Conservation (phyloP, 768 basidiomycete species). For the Holtermannia corniformis region DNA sequence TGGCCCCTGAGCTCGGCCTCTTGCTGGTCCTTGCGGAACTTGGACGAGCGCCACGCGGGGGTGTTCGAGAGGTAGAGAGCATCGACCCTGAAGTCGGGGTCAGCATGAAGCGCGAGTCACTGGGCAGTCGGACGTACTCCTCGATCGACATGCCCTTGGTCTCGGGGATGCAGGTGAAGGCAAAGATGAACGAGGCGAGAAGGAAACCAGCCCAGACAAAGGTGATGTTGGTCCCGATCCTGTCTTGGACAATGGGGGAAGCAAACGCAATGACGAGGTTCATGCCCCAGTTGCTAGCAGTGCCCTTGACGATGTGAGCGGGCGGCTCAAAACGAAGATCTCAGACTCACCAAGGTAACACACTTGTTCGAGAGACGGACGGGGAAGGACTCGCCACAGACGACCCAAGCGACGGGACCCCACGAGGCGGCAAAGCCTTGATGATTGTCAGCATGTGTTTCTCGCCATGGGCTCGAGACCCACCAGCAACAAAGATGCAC, state of each 20-base stretch:
- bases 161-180: constrained; percentile 41
- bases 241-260: constrained; percentile 37
- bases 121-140: constrained; percentile 14
- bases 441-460: neutral
- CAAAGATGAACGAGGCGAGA: constrained; percentile 25
- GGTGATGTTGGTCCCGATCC: constrained; percentile 40
- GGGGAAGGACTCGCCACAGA: constrained; percentile 42
- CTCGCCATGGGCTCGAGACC: too few species aligned
- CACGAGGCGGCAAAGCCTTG: constrained; percentile 31
- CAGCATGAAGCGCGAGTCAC: neutral
- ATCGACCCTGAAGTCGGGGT: constrained; percentile 23
- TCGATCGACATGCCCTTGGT: constrained; percentile 39
- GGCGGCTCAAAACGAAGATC: too few species aligned
- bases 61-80: constrained; percentile 31
- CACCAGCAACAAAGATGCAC: constrained; percentile 39
- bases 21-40: constrained; percentile 21
- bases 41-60: constrained; percentile 31
- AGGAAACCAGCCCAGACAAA: constrained; percentile 30
- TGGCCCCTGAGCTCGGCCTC: constrained; percentile 13
- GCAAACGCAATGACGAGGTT: constrained; percentile 41
- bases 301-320: constrained; percentile 10
- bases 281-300: constrained; percentile 39
- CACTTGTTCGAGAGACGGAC: constrained; percentile 37
- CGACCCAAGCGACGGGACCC: constrained; percentile 41
- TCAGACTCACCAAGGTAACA: constrained; percentile 28